Conservation (phyloP, 2,329 filamentous ascomycete species). For the Magnaporthiopsis rhizophila region DNA sequence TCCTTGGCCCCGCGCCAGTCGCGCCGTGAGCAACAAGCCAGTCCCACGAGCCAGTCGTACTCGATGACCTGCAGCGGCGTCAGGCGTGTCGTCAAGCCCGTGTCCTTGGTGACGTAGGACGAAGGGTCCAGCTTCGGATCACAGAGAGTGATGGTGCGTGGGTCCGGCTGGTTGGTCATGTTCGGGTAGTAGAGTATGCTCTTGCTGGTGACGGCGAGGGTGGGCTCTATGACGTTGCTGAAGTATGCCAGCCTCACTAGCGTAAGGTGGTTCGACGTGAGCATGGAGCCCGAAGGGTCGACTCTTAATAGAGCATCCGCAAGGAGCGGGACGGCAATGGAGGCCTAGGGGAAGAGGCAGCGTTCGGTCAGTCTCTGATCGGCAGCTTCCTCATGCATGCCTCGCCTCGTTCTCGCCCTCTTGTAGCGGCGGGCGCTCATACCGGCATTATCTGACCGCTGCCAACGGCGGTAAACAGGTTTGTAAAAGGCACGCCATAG, state of each 20-base stretch:
- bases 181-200: constrained; percentile 59
- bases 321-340: constrained; percentile 36
- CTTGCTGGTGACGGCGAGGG: constrained; percentile 54
- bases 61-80: constrained; percentile 49
- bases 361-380: constrained; percentile 1
- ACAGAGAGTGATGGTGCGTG: constrained; percentile 28
- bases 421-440: constrained; percentile 12
- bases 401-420: constrained; percentile 7
- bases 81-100: constrained; percentile 49
- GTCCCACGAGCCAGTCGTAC: constrained; percentile 62
- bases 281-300: constrained; percentile 45
- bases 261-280: constrained; percentile 17
- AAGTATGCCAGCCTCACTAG: constrained; percentile 39
- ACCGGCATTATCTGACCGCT: constrained; percentile 34
- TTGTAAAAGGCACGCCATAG: constrained; percentile 32
- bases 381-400: constrained; percentile 5
- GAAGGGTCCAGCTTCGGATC: constrained; percentile 36
- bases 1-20: constrained; percentile 55
- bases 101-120: constrained; percentile 51
- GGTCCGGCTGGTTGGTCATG: constrained; percentile 23
- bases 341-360: constrained; percentile 27
- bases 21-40: constrained; percentile 53
- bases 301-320: constrained; percentile 52
- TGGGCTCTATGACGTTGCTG: constrained; percentile 42
- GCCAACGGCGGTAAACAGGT: constrained; percentile 33